Base-by-base conservation (phyloP, 352 stramenopile species). In the Phytophthora pisi region DNA sequence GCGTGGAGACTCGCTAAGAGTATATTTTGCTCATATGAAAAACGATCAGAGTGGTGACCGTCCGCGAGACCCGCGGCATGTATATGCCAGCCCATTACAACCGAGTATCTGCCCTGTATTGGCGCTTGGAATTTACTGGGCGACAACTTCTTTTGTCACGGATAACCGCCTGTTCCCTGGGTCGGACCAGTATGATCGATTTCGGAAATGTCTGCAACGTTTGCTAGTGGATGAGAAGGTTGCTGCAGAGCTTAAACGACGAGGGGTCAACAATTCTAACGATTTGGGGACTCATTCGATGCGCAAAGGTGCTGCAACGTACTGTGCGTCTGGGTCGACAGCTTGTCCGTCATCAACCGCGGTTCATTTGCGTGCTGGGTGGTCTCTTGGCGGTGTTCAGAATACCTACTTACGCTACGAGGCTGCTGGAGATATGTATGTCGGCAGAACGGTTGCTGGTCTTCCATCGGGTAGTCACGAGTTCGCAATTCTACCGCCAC, bases 261-360 rank as follows among this genome's bases (percentile, higher is more conserved):
- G 70, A 26, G 66, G 58, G 1, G 63, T 78, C 3, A 61, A 72
- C 6, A n/a, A n/a, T n/a, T 8, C 23, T 0, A 30, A 55, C n/a
- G 56, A 72, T 30, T 20, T 77, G 10, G 64, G 61, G 0, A 68
- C 61, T 0, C 74, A 81, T 46, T 78, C 59, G 1, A 55, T 72
- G 26, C 51, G 66, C 2, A 75, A 79, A 63, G 72, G 71, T 2
- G 51, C 71, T 9, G 42, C 62, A 45, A 73, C 66, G 0, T 74
- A 64, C 24, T 57, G 45, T 55, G 15, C 55, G 15, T 75, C 66
- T 1, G 61, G 61, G 3, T 70, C 62, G 1, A 79, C 63, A 16
- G 62, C 63, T 31, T 70, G 63, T 38, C 67, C 53, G 5, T 69
- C 63, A 10, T 68, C 57, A 4, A 63, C 40, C 15, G 31, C 64